A percentile compares a stretch with the other conserved stretches of the same genome.
phyloP scores from a whole-genome alignment of 768 basidiomycete genomes.

The Xerocomus potaroensis region DNA sequence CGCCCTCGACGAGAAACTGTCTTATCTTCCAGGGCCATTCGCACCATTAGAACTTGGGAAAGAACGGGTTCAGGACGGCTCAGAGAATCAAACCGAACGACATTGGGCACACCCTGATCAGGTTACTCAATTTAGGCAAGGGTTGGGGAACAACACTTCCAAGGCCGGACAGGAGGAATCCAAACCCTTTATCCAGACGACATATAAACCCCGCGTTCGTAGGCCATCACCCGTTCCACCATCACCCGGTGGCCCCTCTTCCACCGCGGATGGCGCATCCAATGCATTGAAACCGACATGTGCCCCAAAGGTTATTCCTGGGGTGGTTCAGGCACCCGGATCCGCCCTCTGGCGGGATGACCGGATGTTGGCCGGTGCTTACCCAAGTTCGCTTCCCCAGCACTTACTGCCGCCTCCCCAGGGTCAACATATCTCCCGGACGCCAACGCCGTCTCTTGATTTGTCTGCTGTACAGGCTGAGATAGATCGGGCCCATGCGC shows the following conservation, averaged over 20 bases:
- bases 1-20: slow-evolving; percentile 67
- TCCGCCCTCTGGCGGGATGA: slow-evolving; percentile 46
- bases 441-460: slow-evolving; percentile 68
- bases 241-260: slow-evolving; percentile 14
- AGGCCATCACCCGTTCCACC: slow-evolving; percentile 44
- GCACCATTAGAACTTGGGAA: slow-evolving; percentile 62
- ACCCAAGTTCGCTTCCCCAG: slow-evolving; percentile 23
- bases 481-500: slow-evolving; percentile 74
- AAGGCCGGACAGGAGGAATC: slow-evolving; percentile 27
- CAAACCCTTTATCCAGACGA: slow-evolving; percentile 47
- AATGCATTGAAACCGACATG: slow-evolving; percentile 33
- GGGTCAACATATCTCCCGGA: slow-evolving; percentile 58
- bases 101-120: slow-evolving; percentile 41
- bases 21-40: slow-evolving; percentile 65
- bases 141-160: slow-evolving; percentile 37
- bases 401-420: slow-evolving; percentile 39
- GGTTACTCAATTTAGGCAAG: slow-evolving; percentile 22
- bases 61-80: slow-evolving; percentile 41
- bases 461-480: slow-evolving; percentile 65
- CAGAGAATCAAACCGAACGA: slow-evolving; percentile 29
- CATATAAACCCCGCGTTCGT: slow-evolving; percentile 72
- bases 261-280: slow-evolving; percentile 47
- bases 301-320: slow-evolving; percentile 30
- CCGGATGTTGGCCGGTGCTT: slow-evolving; percentile 1
- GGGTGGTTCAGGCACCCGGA: slow-evolving; percentile 46